These are phyloP conservation scores for Fusarium sororula DNA, from an alignment of 2,329 filamentous ascomycete genomes.

Conservation along the genomic window DNA sequence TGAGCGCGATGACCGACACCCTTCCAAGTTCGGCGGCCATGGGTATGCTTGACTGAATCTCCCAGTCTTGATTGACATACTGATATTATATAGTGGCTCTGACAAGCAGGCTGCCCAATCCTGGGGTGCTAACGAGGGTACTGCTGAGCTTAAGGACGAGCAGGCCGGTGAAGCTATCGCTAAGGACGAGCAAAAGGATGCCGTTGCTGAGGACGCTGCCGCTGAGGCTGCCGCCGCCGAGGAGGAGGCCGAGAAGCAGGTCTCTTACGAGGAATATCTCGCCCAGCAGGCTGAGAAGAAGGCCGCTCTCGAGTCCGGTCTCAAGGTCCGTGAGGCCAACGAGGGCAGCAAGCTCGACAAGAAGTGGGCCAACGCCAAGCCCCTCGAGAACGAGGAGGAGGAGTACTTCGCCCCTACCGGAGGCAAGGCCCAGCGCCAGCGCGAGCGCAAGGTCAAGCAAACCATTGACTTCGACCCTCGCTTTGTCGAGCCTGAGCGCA, in stretches of 20 bases:
- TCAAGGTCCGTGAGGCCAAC: conserved; percentile 88
- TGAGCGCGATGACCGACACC: conserved; percentile 66
- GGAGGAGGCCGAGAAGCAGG: conserved; percentile 78
- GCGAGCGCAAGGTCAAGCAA: conserved; percentile 92
- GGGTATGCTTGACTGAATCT: conserved; percentile 52
- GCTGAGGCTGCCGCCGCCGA: conserved; percentile 57
- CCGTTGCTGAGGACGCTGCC: conserved; percentile 58
- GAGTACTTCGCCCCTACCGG: conserved; percentile 79
- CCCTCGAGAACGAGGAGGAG: conserved; percentile 73
- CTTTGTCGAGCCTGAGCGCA: conserved; percentile 75
- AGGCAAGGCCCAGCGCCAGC: conserved; percentile 85
- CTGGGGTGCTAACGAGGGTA: conserved; percentile 86
- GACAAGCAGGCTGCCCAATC: conserved; percentile 89
- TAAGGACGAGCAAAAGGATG: conserved; percentile 82
- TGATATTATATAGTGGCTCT: conserved; percentile 67
- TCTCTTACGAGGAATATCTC: conserved; percentile 91
- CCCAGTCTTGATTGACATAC: neutral
- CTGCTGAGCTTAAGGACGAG: conserved; percentile 90
- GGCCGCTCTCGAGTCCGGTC: conserved; percentile 68
- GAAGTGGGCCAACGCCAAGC: conserved; percentile 91
- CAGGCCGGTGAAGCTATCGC: conserved; percentile 90
- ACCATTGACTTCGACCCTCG: conserved; percentile 88
- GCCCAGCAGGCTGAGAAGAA: conserved; percentile 79
- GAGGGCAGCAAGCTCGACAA: conserved; percentile 88
- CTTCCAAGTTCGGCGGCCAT: conserved; percentile 52